Conservation (phyloP, 352 stramenopile genomes). For the Globisporangium abappressorium region DNA sequence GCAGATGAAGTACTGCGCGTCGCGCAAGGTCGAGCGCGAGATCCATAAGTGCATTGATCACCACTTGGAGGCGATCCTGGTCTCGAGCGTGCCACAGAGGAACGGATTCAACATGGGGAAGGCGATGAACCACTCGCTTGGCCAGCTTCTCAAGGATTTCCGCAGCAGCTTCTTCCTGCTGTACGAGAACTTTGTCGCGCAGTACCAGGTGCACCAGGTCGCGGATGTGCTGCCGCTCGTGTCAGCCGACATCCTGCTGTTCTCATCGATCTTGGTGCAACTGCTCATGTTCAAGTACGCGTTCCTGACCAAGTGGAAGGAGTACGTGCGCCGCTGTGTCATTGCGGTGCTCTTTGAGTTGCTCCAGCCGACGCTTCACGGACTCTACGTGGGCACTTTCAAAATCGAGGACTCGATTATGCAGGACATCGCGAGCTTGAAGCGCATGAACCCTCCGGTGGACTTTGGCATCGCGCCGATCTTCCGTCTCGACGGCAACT, state of each 20-base stretch:
- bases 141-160: slow-evolving; percentile 49
- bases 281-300: slow-evolving; percentile 60
- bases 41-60: slow-evolving; percentile 29
- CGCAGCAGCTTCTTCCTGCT: slow-evolving; percentile 40
- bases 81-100: slow-evolving; percentile 26
- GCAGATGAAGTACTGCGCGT: slow-evolving; percentile 52
- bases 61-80: slow-evolving; percentile 44
- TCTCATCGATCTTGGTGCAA: slow-evolving; percentile 47
- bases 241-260: slow-evolving; percentile 49
- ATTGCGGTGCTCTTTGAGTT: slow-evolving; percentile 60
- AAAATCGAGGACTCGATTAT: slow-evolving; percentile 44
- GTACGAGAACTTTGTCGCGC: slow-evolving; percentile 30
- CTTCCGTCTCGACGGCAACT: slow-evolving; percentile 58
- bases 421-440: slow-evolving; percentile 25
- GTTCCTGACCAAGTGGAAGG: slow-evolving; percentile 19
- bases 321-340: slow-evolving; percentile 38
- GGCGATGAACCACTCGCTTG: slow-evolving; percentile 48
- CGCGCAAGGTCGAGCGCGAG: slow-evolving; percentile 29
- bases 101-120: slow-evolving; percentile 42
- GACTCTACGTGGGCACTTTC: slow-evolving; percentile 51
- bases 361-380: slow-evolving; percentile 59
- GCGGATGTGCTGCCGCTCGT: slow-evolving; percentile 38
- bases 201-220: slow-evolving; percentile 18
- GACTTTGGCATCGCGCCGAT: slow-evolving; percentile 39
- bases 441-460: slow-evolving; percentile 25